Evolutionary conservation across 495 filamentous ascomycete species (phyloP).

Genomic region (Penicillium steckii): DNA sequence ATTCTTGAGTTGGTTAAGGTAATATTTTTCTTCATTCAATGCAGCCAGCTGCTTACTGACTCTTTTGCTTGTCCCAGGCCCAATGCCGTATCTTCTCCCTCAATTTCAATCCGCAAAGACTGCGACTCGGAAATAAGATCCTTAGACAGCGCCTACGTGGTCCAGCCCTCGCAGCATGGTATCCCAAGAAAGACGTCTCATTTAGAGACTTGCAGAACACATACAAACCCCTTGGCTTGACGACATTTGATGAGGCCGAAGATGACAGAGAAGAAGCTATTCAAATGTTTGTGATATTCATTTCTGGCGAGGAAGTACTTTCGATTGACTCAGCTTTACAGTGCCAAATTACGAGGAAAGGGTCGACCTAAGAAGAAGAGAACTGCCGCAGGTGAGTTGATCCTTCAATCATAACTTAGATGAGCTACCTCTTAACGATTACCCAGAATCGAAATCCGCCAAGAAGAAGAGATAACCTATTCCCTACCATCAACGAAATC

Average conservation of each 20-base stretch:
- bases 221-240: conserved; percentile 53
- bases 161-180: conserved; percentile 76
- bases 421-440: conserved; percentile 7
- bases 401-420: not conserved
- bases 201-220: conserved; percentile 62
- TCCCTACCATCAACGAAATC: not conserved
- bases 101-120: conserved; percentile 80
- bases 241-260: conserved; percentile 69
- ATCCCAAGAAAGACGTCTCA: conserved; percentile 71
- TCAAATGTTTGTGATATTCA: conserved; percentile 49
- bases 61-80: conserved; percentile 47
- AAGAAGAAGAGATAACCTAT: conserved; percentile 45
- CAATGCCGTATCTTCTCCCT: conserved; percentile 89
- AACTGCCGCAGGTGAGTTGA: conserved; percentile 58
- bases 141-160: conserved; percentile 82
- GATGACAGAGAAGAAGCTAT: conserved; percentile 78
- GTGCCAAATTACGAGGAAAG: conserved; percentile 78
- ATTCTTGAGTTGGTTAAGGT: conserved; percentile 80
- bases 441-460: conserved; percentile 36
- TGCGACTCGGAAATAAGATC: conserved; percentile 83
- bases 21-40: not conserved
- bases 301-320: not conserved
- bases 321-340: conserved; percentile 23
- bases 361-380: conserved; percentile 89
- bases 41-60: not conserved